Conservation (phyloP, 441 rosid genomes). For the Pelargonium fulgidum region DNA sequence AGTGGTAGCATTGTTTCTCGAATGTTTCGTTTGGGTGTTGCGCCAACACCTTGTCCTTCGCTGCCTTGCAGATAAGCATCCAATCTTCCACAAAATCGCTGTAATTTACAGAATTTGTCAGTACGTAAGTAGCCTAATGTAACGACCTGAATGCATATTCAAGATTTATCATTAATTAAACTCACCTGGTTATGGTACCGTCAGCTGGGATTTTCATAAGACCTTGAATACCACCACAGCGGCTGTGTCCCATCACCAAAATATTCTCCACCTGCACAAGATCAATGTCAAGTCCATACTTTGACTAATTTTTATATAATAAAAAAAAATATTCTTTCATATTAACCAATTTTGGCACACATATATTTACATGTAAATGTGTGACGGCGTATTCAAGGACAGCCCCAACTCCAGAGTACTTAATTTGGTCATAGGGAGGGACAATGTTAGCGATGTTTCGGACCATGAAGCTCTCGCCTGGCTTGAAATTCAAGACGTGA, state of each 20-base stretch:
- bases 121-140: too few relatives aligned
- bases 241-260: constrained; percentile 82
- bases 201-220: constrained; percentile 77
- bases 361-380: constrained; percentile 62
- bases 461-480: constrained; percentile 87
- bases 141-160: too few relatives aligned
- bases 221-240: constrained; percentile 92
- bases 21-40: constrained; percentile 33
- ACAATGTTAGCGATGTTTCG: constrained; percentile 96
- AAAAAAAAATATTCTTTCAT: too few relatives aligned
- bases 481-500: constrained; percentile 79
- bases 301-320: too few relatives aligned
- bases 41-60: constrained; percentile 61
- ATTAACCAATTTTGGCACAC: too few relatives aligned
- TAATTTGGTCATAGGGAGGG: constrained; percentile 83
- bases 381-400: constrained; percentile 93
- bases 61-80: constrained; percentile 70
- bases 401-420: constrained; percentile 78
- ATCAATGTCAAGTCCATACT: background rate
- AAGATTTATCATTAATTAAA: too few relatives aligned
- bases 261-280: constrained; percentile 70
- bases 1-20: constrained; percentile 56
- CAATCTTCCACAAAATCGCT: constrained; percentile 86
- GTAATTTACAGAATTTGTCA: constrained; percentile 16
- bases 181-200: constrained; percentile 50